A percentile compares a stretch with the other conserved stretches of the same genome.
Evolutionary conservation across 2,329 filamentous ascomycete species (phyloP).

Genomic region (Aspergillus neoniger): DNA sequence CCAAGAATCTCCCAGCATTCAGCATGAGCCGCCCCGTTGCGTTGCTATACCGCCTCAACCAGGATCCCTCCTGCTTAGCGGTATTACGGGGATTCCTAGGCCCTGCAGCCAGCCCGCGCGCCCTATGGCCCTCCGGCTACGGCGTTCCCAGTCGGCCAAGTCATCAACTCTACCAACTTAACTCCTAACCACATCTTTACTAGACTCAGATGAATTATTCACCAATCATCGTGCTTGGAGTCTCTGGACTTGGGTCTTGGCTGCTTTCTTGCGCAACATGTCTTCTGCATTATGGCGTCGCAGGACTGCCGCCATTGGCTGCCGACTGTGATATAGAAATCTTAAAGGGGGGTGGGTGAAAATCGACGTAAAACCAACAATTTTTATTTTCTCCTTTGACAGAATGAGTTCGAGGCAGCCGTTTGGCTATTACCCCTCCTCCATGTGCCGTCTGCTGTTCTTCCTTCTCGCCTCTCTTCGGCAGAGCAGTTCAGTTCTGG

Average conservation of each 20-base stretch:
- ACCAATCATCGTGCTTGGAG: neutral
- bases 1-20: neutral
- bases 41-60: conserved; percentile 6
- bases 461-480: neutral
- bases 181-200: neutral
- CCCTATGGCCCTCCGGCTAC: conserved; percentile 1
- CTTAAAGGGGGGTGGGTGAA: neutral
- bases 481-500: neutral
- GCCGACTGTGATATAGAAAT: neutral
- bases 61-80: neutral
- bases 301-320: conserved; percentile 5
- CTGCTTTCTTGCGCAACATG: conserved; percentile 8
- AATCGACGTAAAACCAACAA: too few species aligned
- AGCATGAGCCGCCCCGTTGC: neutral
- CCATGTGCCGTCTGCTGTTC: neutral
- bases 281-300: conserved; percentile 8
- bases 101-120: conserved; percentile 1
- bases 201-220: neutral
- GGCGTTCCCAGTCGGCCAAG: conserved; percentile 10
- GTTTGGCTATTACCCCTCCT: too few species aligned
- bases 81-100: conserved; percentile 1
- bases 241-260: neutral
- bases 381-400: neutral
- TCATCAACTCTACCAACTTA: conserved; percentile 5
- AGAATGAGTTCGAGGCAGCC: neutral